phyloP scores from a whole-genome alignment of 2,329 filamentous ascomycete genomes.

The Botrytis squamosa region DNA sequence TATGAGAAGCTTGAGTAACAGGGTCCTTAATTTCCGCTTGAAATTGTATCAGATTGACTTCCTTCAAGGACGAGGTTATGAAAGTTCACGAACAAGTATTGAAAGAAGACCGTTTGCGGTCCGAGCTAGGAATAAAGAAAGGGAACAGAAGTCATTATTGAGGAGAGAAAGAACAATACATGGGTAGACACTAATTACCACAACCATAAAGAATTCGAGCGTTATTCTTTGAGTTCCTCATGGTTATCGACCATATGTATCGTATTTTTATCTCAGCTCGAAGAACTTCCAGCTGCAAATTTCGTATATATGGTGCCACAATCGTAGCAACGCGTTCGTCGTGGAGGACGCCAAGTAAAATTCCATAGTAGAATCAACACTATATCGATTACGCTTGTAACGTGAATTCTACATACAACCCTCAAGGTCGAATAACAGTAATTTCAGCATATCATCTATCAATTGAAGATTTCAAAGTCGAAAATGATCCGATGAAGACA shows the following conservation, averaged over 20 bases:
- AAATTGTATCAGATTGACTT: not conserved
- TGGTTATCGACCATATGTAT: not conserved
- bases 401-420: not conserved
- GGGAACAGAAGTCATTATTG: not conserved
- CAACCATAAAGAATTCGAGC: not conserved
- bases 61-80: not conserved
- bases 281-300: not conserved
- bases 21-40: not conserved
- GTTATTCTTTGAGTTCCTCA: not conserved
- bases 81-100: not conserved
- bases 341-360: not conserved
- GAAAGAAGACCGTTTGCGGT: slow-evolving; percentile 15
- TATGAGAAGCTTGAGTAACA: not conserved
- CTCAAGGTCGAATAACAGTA: not conserved
- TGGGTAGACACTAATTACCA: not conserved
- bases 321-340: not conserved
- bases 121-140: not conserved
- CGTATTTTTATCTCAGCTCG: not conserved
- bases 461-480: too few relatives aligned
- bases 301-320: not conserved
- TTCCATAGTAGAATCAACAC: not conserved
- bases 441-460: not conserved
- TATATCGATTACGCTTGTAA: not conserved
- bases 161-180: not conserved
- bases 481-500: not conserved